Evolutionary conservation across 495 filamentous ascomycete species (phyloP), one percentile per base, ranked within the genome.

Genomic region (Penicillium steckii): DNA sequence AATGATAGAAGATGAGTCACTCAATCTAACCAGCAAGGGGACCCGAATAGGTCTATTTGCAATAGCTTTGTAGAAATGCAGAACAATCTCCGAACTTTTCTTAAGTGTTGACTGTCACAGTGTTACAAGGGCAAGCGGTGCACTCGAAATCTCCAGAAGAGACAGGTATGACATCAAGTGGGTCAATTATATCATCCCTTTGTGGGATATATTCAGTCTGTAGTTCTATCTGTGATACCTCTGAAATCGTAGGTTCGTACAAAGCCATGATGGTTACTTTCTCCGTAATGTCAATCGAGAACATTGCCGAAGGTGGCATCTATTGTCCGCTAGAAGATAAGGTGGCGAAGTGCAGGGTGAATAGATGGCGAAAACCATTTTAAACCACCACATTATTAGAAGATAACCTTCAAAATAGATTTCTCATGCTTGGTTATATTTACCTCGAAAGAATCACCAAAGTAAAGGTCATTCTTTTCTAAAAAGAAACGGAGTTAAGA

Each of bases 161-260:
- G 24, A 22, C 24, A 18, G 23, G 53, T 55, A 59, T 59, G 56
- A 55, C 56, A 59, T 59, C 56, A 59, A 59, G 56, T 59, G 56
- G 52, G 56, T 50, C 56, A 23, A 55, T 55, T 48, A 52, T 45
- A 13, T 22, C 15, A 10, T 44, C 10, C 3, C 24, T 12, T 8
- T n/a, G 23, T 5, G 0, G 15, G 0, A 35, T 25, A 3, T 4
- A 12, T 23, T 41, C n/a, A n/a, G n/a, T n/a, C n/a, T n/a, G n/a
- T n/a, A n/a, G n/a, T n/a, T n/a, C n/a, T n/a, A n/a, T n/a, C n/a
- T n/a, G n/a, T n/a, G n/a, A n/a, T n/a, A n/a, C n/a, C n/a, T n/a
- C n/a, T n/a, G n/a, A n/a, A n/a, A n/a, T n/a, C n/a, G n/a, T n/a
- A n/a, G n/a, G n/a, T n/a, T n/a, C n/a, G n/a, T n/a, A n/a, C n/a